A percentile compares a stretch with the other conserved stretches of the same genome.
phyloP scores from a whole-genome alignment of 2,329 filamentous ascomycete species.

The Aspergillus sp. region DNA sequence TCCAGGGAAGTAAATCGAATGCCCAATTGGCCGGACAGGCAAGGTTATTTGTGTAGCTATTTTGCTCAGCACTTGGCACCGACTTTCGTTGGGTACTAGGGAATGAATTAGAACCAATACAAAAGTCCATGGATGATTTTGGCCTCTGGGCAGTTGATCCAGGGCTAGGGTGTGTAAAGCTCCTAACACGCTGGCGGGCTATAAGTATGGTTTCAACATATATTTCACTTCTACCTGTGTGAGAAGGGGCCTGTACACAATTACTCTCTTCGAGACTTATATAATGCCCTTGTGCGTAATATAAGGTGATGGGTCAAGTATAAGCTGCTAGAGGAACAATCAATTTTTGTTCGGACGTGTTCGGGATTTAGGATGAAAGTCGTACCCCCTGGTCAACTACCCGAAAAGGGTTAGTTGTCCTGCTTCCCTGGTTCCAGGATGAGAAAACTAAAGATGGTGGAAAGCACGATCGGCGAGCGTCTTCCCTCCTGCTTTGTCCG shows the following conservation, averaged over 20 bases:
- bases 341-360: no score
- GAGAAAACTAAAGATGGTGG: neutral
- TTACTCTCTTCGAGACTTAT: conserved; percentile 1
- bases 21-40: conserved; percentile 1
- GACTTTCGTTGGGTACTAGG: neutral
- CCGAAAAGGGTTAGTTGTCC: neutral
- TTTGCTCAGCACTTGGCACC: conserved; percentile 5
- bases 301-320: conserved; percentile 7
- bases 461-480: neutral
- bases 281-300: conserved; percentile 7
- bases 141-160: no score
- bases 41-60: neutral
- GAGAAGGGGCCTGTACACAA: conserved; percentile 1
- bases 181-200: no score
- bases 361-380: no score
- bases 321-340: conserved; percentile 7
- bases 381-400: no score
- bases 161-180: no score
- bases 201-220: neutral
- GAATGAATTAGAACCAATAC: no score
- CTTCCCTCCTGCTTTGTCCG: neutral
- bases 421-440: neutral
- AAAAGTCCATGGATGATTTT: no score
- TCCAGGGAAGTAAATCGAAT: neutral
- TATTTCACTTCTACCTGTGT: no score